Evolutionary conservation across 441 rosid species (phyloP).

Genomic region (Populus tomentosa): DNA sequence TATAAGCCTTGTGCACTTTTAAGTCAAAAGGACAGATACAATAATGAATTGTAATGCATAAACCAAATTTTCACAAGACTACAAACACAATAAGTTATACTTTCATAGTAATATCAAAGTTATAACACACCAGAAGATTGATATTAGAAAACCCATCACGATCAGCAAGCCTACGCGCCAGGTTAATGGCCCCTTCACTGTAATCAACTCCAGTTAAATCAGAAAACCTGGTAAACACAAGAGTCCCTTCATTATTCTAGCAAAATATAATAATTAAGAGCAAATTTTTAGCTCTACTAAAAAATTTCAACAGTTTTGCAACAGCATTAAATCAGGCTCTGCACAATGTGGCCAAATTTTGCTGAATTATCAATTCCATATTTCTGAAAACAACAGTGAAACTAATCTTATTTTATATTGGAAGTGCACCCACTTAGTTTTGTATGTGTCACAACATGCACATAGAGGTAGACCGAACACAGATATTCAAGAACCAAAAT

Average conservation of each 20-base stretch:
- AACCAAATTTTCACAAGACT: neutral
- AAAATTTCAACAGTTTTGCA: neutral
- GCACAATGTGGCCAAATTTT: neutral
- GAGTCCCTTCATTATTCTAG: neutral
- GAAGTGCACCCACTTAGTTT: neutral
- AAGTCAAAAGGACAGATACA: neutral
- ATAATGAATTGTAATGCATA: neutral
- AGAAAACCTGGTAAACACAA: conserved; percentile 54
- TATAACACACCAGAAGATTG: conserved; percentile 59
- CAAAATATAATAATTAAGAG: neutral
- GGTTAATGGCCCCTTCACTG: conserved; percentile 85
- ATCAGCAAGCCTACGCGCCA: conserved; percentile 72
- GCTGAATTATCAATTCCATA: neutral
- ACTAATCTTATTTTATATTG: neutral
- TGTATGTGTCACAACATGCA: neutral
- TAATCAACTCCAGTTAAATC: conserved; percentile 89
- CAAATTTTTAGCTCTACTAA: neutral
- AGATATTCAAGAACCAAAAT: neutral
- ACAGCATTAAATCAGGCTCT: neutral
- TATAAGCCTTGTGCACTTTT: neutral
- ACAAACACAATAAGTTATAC: neutral
- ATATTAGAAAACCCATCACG: conserved; percentile 72
- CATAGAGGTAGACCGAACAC: neutral
- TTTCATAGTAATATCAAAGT: conserved; percentile 9
- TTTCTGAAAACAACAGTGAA: neutral